These are phyloP conservation scores for Trichoderma guizhouense DNA, from an alignment of 2,329 filamentous ascomycete species.

Conservation along the genomic window DNA sequence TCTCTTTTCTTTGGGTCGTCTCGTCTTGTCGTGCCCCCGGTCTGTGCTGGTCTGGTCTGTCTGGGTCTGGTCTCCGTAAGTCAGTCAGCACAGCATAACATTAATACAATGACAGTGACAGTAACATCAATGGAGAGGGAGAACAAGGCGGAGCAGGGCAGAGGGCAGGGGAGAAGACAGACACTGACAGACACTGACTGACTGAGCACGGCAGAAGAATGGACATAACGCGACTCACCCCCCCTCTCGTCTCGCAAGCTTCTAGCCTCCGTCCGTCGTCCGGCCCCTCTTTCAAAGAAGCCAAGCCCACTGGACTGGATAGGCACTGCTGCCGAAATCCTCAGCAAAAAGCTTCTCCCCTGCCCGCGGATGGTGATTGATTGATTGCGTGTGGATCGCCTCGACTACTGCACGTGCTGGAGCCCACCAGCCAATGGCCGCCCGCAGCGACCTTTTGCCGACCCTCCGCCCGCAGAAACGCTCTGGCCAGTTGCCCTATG, in stretches of 20 bases:
- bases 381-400: neutral
- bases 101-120: neutral
- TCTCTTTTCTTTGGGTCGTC: neutral
- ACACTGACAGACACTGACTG: neutral
- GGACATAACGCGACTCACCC: neutral
- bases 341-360: neutral
- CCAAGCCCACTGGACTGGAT: neutral
- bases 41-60: neutral
- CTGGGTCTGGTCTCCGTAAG: neutral
- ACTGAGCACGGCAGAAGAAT: neutral
- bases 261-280: neutral
- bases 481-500: conserved; percentile 10
- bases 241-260: neutral
- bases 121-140: neutral
- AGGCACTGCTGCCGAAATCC: neutral
- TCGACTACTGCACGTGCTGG: conserved; percentile 6
- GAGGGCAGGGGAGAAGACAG: neutral
- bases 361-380: neutral
- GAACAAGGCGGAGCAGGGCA: neutral
- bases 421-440: neutral
- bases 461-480: neutral
- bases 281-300: neutral
- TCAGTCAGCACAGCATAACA: neutral
- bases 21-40: neutral
- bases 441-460: neutral